A percentile compares a stretch with the other conserved stretches of the same genome.
phyloP scores from a whole-genome alignment of 768 basidiomycete genomes.

The Calocera cornea region DNA sequence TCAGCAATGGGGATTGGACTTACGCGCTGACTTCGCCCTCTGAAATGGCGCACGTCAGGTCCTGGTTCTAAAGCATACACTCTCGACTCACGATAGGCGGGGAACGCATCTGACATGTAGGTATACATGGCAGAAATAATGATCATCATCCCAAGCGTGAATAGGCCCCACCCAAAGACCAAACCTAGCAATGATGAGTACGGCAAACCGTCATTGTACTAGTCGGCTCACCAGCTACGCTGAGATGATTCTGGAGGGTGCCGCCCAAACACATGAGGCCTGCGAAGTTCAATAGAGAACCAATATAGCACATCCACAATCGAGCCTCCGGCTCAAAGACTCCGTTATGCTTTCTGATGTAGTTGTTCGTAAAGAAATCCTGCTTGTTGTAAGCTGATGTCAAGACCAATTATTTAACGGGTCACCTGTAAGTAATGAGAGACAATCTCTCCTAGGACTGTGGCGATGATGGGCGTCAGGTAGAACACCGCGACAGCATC shows the following conservation, averaged over 20 bases:
- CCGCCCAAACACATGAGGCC: conserved; percentile 49
- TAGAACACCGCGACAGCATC: not conserved
- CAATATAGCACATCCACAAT: conserved; percentile 50
- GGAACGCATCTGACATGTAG: conserved; percentile 18
- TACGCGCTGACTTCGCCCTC: conserved; percentile 39
- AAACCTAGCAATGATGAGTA: conserved; percentile 20
- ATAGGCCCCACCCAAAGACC: conserved; percentile 56
- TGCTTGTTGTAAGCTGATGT: conserved; percentile 38
- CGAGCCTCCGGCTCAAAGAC: conserved; percentile 50
- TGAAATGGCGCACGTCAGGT: not conserved
- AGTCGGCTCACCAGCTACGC: conserved; percentile 28
- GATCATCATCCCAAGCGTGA: conserved; percentile 42
- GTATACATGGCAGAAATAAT: conserved; percentile 49
- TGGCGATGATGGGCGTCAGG: not conserved
- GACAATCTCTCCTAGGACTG: not conserved
- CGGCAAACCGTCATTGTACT: no score
- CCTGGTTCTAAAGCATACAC: not conserved
- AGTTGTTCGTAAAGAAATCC: conserved; percentile 37
- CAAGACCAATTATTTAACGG: conserved; percentile 33
- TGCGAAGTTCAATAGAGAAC: conserved; percentile 43
- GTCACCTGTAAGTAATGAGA: conserved; percentile 28
- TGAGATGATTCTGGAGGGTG: conserved; percentile 39
- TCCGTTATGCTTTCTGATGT: conserved; percentile 38
- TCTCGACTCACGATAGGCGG: not conserved
- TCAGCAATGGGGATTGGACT: not conserved